Base-by-base conservation (phyloP, 2,329 filamentous ascomycete genomes). In the Incumbomyces delicatus region DNA sequence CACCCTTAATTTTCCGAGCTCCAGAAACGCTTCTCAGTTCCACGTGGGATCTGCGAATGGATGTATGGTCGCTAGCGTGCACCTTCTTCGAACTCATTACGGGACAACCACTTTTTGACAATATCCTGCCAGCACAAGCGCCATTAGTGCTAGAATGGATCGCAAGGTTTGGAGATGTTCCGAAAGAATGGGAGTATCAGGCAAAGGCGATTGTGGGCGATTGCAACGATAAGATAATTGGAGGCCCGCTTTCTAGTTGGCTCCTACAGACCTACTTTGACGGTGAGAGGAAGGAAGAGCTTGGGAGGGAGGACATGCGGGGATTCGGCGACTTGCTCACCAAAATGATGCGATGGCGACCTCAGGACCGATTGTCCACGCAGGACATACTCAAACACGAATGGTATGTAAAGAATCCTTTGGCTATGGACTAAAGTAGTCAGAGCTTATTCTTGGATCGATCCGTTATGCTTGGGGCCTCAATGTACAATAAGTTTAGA, bases 21-120 rank as follows among this genome's bases (percentile, higher is more conserved):
- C 53, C 54, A 41, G 53, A 56, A 47, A 40, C 35, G 36, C 20
- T 56, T 7, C 45, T 57, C 10, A 48, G 41, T 46, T 42, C 46
- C 33, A 47, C 40, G 20, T 51, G 51, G 47, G 49, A 51, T 37
- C 31, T 49, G 16, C 29, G 41, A 38, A 45, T 43, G 8, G 38
- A 41, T n/a, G 14, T 41, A 2, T 41, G 38, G 38, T 18, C 38
- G 6, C 38, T 41, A 27, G 38, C 17, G 6, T 27, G 17, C 20
- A 41, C 29, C 38, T 41, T 41, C 18, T 41, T 27, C 38, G 38
- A 41, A 5, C 17, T 41, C 7, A 11, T 18, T n/a, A 30, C 38
- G 8, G 17, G 17, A 13, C 12, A 30, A 10, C n/a, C 16, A 6
- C 20, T 29, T 10, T 41, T 41, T 41, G 38, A 27, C 11, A 41